Percentiles rank a stretch among this genome's conserved stretches.
Evolutionary conservation across 306 rosid species (phyloP).

Genomic region (Malus sieversii): DNA sequence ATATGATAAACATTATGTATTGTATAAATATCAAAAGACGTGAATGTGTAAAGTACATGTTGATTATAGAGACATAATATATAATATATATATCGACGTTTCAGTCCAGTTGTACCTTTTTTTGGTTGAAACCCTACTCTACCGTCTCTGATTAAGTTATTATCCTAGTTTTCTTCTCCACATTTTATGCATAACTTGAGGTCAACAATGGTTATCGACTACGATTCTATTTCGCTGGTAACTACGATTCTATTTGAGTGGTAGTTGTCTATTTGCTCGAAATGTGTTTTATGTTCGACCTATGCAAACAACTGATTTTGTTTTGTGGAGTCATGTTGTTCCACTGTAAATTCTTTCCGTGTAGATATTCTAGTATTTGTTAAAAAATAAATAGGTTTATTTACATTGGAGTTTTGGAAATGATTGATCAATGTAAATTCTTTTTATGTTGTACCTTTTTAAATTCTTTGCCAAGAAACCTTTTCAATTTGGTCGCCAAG

Average conservation of each 20-base stretch:
- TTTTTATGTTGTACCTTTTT: no score
- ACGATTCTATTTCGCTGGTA: no score
- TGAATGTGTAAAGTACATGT: background rate
- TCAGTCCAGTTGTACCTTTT: background rate
- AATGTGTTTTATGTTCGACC: background rate
- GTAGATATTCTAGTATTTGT: no score
- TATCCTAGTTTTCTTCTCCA: background rate
- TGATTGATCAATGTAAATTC: no score
- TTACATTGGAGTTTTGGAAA: no score
- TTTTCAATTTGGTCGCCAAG: background rate
- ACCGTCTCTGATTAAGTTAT: background rate
- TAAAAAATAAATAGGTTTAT: no score
- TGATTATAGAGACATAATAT: no score
- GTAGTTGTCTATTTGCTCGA: background rate
- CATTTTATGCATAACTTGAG: background rate
- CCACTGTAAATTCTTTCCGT: no score
- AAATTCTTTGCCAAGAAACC: no score
- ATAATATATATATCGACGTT: background rate
- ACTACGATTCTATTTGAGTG: background rate
- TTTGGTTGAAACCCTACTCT: background rate
- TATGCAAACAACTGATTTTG: background rate
- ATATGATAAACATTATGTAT: background rate
- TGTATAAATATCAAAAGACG: background rate
- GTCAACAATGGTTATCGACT: background rate
- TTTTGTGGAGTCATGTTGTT: no score